Evolutionary conservation across 805 yeast species (phyloP), one percentile per base, ranked within the genome.

Genomic region (Tetrapisispora iriomotensis): DNA sequence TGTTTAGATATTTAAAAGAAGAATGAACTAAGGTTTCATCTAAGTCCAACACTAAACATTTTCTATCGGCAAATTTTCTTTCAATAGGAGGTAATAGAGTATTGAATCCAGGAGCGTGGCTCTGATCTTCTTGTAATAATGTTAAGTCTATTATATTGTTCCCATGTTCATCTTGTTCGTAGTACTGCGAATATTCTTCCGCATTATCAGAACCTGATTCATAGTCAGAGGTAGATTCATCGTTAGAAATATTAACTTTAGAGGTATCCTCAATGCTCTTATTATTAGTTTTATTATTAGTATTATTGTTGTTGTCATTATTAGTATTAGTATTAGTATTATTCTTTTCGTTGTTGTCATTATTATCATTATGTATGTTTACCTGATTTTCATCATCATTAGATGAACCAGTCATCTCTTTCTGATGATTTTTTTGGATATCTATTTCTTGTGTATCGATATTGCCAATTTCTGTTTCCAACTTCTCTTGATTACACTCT

Each of bases 21-120:
- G 95, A 83, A 60, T 90, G 98, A 22, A 90, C 97, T 41, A 90
- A 72, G 2, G 97, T 90, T 61, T 90, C 97, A 61, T 90, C 97
- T 46, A 90, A 67, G 61, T 90, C 98, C 40, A 90, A 69, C 12
- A 90, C 83, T 22, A 90, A 70, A 60, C 96, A 87, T 61, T 90
- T 90, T 44, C 81, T 78, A 40, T 74, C 72, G 36, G 70, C 65
- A 40, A 80, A 68, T 12, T 37, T 41, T 34, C 63, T 59, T 13
- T 44, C 39, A 18, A 67, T 62, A 32, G 74, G 69, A 19, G 75
- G 71, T 36, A 79, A 75, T 46, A 88, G 64, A 36, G 86, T 68
- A 66, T 71, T 74, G 4, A 82, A 84, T 3, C 80, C 72, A 5
- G 72, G 67, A 30, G 83, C 72, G 49, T 69, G 76, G 3, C 72